Conservation (phyloP, 2,329 filamentous ascomycete species). For the Escovopsis sp. region DNA sequence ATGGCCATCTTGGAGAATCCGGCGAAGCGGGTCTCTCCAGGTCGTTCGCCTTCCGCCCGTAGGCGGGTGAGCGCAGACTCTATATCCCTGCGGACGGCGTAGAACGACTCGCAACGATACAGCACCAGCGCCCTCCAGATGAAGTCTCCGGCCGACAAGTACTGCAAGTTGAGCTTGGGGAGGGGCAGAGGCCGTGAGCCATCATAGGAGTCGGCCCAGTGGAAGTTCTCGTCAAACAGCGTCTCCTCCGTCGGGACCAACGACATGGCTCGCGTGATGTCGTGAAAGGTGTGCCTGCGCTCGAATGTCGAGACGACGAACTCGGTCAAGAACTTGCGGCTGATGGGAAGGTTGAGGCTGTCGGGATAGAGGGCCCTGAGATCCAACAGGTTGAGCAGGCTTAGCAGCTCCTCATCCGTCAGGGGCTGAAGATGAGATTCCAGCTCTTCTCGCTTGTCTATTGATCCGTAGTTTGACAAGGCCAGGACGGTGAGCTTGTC, state of each 20-base stretch:
- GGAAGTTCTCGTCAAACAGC: conserved; percentile 64
- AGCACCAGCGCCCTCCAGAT: conserved; percentile 88
- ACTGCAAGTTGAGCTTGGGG: conserved; percentile 90
- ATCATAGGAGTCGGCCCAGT: conserved; percentile 76
- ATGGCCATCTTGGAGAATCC: conserved; percentile 89
- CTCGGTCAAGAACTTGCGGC: conserved; percentile 54
- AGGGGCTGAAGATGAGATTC: conserved; percentile 59
- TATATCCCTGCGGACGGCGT: conserved; percentile 82
- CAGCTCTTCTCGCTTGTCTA: conserved; percentile 68
- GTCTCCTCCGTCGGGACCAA: conserved; percentile 72
- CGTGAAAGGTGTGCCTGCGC: conserved; percentile 67
- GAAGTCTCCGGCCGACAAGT: conserved; percentile 88
- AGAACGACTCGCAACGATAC: conserved; percentile 84
- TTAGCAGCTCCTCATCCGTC: conserved; percentile 56
- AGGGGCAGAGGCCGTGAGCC: conserved; percentile 77
- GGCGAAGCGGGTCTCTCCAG: conserved; percentile 58
- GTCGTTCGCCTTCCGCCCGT: conserved; percentile 49
- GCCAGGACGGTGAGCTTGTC: conserved; percentile 84
- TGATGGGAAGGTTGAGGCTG: conserved; percentile 45
- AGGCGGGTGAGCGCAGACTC: conserved; percentile 69
- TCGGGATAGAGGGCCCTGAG: conserved; percentile 72
- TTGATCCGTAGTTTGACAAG: conserved; percentile 80
- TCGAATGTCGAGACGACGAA: conserved; percentile 63
- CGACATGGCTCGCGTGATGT: conserved; percentile 53
- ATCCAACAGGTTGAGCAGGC: conserved; percentile 57